These are phyloP conservation scores for Tetrapisispora arboricola DNA, from an alignment of 805 yeast genomes.

Conservation along the genomic window DNA sequence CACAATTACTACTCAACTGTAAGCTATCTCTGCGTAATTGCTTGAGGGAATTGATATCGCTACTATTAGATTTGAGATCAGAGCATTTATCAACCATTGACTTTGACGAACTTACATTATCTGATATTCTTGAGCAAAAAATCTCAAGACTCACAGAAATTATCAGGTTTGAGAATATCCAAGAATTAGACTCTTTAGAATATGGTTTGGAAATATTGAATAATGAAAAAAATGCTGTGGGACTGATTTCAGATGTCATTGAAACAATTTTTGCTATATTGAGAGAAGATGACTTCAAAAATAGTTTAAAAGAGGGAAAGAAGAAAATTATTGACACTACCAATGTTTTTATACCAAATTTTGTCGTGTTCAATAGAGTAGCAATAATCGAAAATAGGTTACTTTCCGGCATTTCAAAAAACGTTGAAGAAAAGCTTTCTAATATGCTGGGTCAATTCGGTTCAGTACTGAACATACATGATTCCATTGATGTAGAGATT, in stretches of 20 bases:
- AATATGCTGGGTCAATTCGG: slow-evolving; percentile 18
- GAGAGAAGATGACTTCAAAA: not conserved
- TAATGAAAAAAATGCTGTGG: slow-evolving; percentile 3
- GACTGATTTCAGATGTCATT: slow-evolving; percentile 1
- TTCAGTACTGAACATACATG: not conserved
- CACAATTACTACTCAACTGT: slow-evolving; percentile 9
- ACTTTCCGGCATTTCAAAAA: slow-evolving; percentile 15
- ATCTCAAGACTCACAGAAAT: slow-evolving; percentile 4
- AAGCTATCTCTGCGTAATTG: slow-evolving; percentile 15
- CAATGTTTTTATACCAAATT: slow-evolving; percentile 12
- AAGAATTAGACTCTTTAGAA: slow-evolving; percentile 6
- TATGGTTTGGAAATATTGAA: slow-evolving; percentile 7
- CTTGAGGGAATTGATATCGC: slow-evolving; percentile 8
- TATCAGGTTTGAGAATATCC: slow-evolving; percentile 10
- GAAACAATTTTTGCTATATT: not conserved
- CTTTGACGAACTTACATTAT: slow-evolving; percentile 2
- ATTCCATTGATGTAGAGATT: slow-evolving; percentile 8
- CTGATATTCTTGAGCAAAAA: slow-evolving; percentile 5
- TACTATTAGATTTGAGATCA: slow-evolving; percentile 8
- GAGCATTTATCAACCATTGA: slow-evolving; percentile 9
- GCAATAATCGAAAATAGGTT: slow-evolving; percentile 3
- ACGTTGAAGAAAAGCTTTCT: not conserved
- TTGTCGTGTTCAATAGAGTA: not conserved
- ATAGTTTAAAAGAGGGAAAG: not conserved
- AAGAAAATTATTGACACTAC: slow-evolving; percentile 13